These are phyloP conservation scores for Pseudogymnoascus verrucosus DNA, from an alignment of 2,329 filamentous ascomycete genomes.

Conservation along the genomic window DNA sequence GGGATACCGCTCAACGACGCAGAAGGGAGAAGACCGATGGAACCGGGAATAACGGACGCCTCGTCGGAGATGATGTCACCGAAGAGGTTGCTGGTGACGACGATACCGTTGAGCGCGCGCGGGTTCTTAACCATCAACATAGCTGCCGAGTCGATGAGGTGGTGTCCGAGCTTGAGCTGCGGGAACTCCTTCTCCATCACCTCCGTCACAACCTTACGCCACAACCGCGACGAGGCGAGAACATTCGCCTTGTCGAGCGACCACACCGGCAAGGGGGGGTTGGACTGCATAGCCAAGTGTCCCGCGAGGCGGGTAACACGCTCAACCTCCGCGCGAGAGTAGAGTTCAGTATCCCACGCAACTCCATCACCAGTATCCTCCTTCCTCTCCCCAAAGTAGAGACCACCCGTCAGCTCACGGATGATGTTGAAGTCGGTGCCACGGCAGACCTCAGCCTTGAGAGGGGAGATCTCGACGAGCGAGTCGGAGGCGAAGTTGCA, in stretches of 20 bases:
- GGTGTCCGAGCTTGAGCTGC: slow-evolving; percentile 72
- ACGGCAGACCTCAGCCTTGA: slow-evolving; percentile 77
- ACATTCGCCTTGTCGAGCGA: slow-evolving; percentile 96
- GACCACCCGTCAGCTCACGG: slow-evolving; percentile 83
- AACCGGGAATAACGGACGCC: slow-evolving; percentile 88
- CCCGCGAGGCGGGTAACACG: slow-evolving; percentile 76
- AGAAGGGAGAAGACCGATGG: slow-evolving; percentile 78
- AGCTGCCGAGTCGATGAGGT: slow-evolving; percentile 92
- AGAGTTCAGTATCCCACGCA: slow-evolving; percentile 80
- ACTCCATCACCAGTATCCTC: slow-evolving; percentile 68
- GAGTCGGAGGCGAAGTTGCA: slow-evolving; percentile 91
- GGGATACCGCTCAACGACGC: slow-evolving; percentile 82
- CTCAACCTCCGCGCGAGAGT: slow-evolving; percentile 78
- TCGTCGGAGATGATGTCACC: slow-evolving; percentile 96
- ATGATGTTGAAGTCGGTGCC: slow-evolving; percentile 90
- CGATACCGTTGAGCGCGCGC: slow-evolving; percentile 74
- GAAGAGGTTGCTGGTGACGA: slow-evolving; percentile 90
- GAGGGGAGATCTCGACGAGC: slow-evolving; percentile 75
- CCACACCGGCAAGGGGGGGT: slow-evolving; percentile 72
- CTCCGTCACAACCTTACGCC: slow-evolving; percentile 80
- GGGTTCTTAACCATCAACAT: slow-evolving; percentile 98
- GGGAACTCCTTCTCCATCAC: slow-evolving; percentile 85
- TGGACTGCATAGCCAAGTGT: slow-evolving; percentile 67
- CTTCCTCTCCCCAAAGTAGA: slow-evolving; percentile 88
- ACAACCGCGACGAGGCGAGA: slow-evolving; percentile 79